phyloP scores from a whole-genome alignment of 306 rosid genomes.

The Canavalia ensiformis region DNA sequence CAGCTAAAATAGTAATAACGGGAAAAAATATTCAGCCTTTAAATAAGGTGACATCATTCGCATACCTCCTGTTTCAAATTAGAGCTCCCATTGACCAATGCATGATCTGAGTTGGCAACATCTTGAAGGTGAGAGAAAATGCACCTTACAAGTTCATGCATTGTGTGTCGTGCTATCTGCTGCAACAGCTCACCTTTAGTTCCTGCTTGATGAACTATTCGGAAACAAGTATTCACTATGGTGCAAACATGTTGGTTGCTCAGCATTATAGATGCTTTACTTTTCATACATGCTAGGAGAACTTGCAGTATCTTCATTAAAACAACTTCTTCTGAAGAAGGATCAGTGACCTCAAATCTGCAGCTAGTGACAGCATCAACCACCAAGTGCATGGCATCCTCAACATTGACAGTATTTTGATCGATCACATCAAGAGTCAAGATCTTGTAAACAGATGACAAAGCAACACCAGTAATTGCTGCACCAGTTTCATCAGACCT shows the following conservation, averaged over 20 bases:
- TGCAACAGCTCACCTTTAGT: constrained; percentile 92
- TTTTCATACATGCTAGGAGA: constrained; percentile 95
- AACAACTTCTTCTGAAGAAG: constrained; percentile 94
- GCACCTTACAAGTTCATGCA: constrained; percentile 93
- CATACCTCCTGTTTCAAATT: constrained; percentile 70
- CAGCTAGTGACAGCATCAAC: constrained; percentile 98
- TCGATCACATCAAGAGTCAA: constrained; percentile 90
- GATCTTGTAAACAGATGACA: constrained; percentile 94
- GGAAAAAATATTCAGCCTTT: constrained; percentile 24
- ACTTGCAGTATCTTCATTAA: constrained; percentile 96
- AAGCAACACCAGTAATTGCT: constrained; percentile 90
- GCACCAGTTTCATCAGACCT: constrained; percentile 97
- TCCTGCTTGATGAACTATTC: constrained; percentile 98
- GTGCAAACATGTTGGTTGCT: constrained; percentile 99
- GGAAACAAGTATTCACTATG: constrained; percentile 93
- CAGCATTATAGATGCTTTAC: constrained; percentile 90
- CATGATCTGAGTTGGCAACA: constrained; percentile 73
- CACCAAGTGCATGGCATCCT: constrained; percentile 91
- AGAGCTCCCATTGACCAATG: constrained; percentile 72
- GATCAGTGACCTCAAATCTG: constrained; percentile 95
- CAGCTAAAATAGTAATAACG: constrained; percentile 38
- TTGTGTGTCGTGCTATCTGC: constrained; percentile 87
- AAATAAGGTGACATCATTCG: constrained; percentile 28
- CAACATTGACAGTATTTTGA: constrained; percentile 84
- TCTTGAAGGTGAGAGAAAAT: constrained; percentile 96